Evolutionary conservation across 2,329 filamentous ascomycete genomes (phyloP).

Genomic region (Aureobasidium musti): DNA sequence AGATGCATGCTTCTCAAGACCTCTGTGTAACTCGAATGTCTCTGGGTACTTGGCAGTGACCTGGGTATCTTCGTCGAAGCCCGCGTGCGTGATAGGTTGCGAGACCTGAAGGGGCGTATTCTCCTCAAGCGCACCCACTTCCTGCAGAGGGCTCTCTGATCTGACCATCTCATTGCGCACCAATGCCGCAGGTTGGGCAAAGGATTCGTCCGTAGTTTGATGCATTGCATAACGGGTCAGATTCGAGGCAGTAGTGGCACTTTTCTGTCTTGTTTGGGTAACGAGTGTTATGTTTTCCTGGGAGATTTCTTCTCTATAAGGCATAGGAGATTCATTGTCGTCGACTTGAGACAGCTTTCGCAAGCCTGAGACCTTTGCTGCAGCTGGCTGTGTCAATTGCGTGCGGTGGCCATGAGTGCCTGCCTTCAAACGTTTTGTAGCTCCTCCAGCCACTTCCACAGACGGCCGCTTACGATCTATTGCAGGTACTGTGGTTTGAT

Average conservation of each 20-base stretch:
- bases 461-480: background rate
- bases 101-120: background rate
- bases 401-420: no score
- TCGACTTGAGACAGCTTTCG: constrained; percentile 28
- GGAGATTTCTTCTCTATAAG: constrained; percentile 2
- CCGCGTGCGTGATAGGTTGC: constrained; percentile 2
- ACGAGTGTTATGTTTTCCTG: background rate
- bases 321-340: constrained; percentile 18
- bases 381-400: background rate
- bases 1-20: background rate
- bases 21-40: no score
- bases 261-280: background rate
- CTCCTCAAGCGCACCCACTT: background rate
- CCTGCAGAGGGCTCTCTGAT: background rate
- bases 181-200: background rate
- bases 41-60: background rate
- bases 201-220: background rate
- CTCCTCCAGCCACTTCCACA: background rate
- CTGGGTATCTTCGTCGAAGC: background rate
- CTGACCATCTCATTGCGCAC: background rate
- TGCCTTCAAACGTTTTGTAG: background rate
- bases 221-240: no score
- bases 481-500: background rate
- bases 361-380: background rate
- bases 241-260: background rate